These are phyloP conservation scores for Breviolum minutum DNA, from an alignment of 73 alveolate species.

Conservation along the genomic window DNA sequence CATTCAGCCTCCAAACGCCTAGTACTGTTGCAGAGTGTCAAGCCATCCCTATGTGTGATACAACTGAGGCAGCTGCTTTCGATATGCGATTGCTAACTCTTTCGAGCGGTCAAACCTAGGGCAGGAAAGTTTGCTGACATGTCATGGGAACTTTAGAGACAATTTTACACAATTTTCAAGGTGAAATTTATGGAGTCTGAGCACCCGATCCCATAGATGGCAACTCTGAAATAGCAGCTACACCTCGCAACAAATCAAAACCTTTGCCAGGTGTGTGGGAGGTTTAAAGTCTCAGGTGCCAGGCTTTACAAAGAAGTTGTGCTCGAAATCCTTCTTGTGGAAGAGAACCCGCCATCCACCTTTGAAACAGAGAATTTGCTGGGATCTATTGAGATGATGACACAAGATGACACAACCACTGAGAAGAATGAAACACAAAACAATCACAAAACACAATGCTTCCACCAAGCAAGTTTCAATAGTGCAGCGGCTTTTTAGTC, in stretches of 20 bases:
- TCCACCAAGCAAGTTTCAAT: too few species aligned
- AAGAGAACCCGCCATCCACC: constrained; percentile 93
- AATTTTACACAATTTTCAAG: background rate
- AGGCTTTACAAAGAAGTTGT: constrained; percentile 91
- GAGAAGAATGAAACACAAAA: background rate
- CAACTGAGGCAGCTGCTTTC: background rate
- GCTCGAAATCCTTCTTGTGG: constrained; percentile 72
- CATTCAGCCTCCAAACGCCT: constrained; percentile 93
- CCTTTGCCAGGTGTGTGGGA: background rate
- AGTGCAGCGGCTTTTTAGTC: background rate
- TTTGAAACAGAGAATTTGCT: background rate
- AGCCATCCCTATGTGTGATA: background rate
- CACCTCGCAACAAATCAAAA: constrained; percentile 17
- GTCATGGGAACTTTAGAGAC: background rate
- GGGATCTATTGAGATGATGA: too few species aligned
- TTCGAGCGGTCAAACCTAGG: constrained; percentile 87
- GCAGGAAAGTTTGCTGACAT: background rate
- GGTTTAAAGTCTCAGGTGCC: background rate
- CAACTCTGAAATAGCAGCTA: constrained; percentile 90
- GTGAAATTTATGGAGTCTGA: background rate
- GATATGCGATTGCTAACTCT: constrained; percentile 91
- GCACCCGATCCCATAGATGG: constrained; percentile 63
- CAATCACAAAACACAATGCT: background rate
- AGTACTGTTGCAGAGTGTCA: background rate
- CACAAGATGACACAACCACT: background rate